These are phyloP conservation scores for Medicago lupulina DNA, from an alignment of 306 rosid species.

Conservation along the genomic window DNA sequence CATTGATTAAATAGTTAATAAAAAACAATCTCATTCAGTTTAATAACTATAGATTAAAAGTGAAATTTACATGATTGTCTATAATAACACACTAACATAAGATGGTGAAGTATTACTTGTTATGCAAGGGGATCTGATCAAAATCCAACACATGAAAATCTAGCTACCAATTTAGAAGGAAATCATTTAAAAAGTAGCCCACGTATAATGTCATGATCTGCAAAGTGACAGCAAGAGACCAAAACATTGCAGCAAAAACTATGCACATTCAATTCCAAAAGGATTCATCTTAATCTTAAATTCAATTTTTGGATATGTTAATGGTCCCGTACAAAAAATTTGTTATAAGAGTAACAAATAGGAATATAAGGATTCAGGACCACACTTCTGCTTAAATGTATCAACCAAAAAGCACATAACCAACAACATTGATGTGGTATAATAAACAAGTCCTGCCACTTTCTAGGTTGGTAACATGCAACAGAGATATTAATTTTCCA, in stretches of 20 bases:
- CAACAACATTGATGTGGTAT: slow-evolving; percentile 21
- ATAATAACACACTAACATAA: no score
- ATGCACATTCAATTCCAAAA: no score
- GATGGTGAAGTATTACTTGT: no score
- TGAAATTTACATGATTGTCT: no score
- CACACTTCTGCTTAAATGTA: slow-evolving; percentile 39
- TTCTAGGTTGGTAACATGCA: slow-evolving; percentile 28
- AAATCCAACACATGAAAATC: background rate
- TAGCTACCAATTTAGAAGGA: background rate
- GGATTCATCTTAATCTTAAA: no score
- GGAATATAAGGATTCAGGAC: slow-evolving; percentile 35
- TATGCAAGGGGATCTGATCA: no score
- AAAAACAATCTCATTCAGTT: background rate
- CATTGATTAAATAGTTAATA: no score
- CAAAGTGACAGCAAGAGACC: no score
- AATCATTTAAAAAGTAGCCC: background rate
- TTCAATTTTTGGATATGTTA: background rate
- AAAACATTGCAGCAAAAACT: no score
- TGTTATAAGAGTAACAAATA: background rate
- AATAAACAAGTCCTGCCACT: background rate
- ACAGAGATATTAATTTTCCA: background rate
- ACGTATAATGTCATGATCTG: background rate
- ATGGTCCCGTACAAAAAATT: background rate
- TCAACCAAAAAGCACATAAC: slow-evolving; percentile 32
- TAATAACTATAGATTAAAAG: no score